Conservation (phyloP, 179 eudicot genomes). For the Pouteria campechiana region DNA sequence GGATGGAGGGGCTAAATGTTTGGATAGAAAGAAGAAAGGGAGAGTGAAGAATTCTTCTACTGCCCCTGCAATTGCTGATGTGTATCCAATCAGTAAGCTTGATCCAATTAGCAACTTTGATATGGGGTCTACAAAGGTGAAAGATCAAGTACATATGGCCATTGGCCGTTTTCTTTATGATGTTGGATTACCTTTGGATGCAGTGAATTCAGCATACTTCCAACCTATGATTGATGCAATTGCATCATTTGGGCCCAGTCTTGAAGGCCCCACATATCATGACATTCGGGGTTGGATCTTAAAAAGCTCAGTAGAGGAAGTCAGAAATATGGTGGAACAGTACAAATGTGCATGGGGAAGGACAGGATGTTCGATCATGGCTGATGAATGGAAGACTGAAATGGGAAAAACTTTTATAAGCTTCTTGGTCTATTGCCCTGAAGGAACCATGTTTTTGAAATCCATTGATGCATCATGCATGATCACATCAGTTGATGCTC, state of each 20-base stretch:
- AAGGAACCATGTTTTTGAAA: slow-evolving; percentile 62
- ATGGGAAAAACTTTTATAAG: slow-evolving; percentile 42
- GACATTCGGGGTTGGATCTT: slow-evolving; percentile 74
- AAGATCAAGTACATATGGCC: slow-evolving; percentile 49
- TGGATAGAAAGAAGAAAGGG: slow-evolving; percentile 59
- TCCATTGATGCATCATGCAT: slow-evolving; percentile 55
- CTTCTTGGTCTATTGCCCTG: slow-evolving; percentile 61
- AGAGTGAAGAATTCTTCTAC: slow-evolving; percentile 28
- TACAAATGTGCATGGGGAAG: slow-evolving; percentile 52
- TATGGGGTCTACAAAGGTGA: slow-evolving; percentile 19
- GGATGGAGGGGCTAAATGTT: slow-evolving; percentile 25
- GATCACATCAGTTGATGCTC: slow-evolving; percentile 30
- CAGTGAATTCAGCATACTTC: slow-evolving; percentile 73
- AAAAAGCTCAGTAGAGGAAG: slow-evolving; percentile 69
- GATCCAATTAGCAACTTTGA: slow-evolving; percentile 12
- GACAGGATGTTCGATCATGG: slow-evolving; percentile 69
- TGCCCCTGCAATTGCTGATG: slow-evolving; percentile 6
- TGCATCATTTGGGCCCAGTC: slow-evolving; percentile 52
- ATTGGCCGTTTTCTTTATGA: slow-evolving; percentile 69
- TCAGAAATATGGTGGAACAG: slow-evolving; percentile 50
- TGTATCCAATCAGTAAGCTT: too few relatives aligned
- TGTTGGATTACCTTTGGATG: slow-evolving; percentile 57
- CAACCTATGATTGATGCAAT: slow-evolving; percentile 81
- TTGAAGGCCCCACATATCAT: slow-evolving; percentile 52
- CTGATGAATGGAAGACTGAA: slow-evolving; percentile 50